Base-by-base conservation (phyloP, 2,329 filamentous ascomycete genomes). In the Cladophialophora immunda region DNA sequence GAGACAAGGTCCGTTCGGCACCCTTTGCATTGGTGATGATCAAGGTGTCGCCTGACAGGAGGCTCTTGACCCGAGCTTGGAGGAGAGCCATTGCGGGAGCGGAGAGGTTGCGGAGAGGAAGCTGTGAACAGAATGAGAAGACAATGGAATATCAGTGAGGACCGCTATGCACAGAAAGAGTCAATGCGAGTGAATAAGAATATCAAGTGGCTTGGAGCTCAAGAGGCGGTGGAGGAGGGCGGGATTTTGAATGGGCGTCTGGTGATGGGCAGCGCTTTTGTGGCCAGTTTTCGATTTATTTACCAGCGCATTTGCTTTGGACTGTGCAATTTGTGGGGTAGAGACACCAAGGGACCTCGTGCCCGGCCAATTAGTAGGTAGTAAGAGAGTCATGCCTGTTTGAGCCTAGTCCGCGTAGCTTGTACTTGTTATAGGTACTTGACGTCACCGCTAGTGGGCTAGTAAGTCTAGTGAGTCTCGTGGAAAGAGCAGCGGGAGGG, bases 11-110 rank as follows among this genome's bases (percentile, higher is more conserved):
- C 75, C 93, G 91, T 83, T 98, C 95, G 79, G 90, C 88, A 71
- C 88, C 85, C 38, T 92, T 90, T 78, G 96, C 94, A 79, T 89
- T 90, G 74, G 90, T 88, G 75, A 98, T 84, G 71, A 98, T 84
- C 74, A 98, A 82, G 30, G 94, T 97, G 84, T 98, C 95, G 75
- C 95, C 95, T 76, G 94, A 97, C 76, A 96, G 84, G 73, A 97
- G 92, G 78, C 91, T 92, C 86, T 99, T 99, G 81, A 98, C 94
- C 76, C 89, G 91, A 78, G 90, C 85, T 82, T 86, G 79, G 64
- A 82, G 72, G 71, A 79, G 56, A n/a, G 71, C 64, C 72, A 73
- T 73, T 30, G 50, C 67, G 53, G 19, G 50, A 41, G 19, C 17
- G 22, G 41, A 38, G 45, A 8, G 52, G 36, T 54, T 19, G 32